A percentile compares a stretch with the other conserved stretches of the same genome.
Conservation (phyloP, 2,329 filamentous ascomycete genomes). For the Podosphaera fusca region DNA sequence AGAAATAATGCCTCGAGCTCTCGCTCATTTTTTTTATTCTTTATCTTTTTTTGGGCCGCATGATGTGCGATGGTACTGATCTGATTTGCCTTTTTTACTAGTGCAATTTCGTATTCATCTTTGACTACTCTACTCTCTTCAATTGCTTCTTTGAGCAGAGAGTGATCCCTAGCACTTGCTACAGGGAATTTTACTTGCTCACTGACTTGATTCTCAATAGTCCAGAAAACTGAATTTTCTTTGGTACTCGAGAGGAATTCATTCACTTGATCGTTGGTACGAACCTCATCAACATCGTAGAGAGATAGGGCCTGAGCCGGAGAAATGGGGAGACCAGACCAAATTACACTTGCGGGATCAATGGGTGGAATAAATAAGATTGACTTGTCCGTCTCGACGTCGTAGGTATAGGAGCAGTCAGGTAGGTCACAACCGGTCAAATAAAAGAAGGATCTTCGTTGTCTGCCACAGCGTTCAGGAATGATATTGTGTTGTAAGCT, state of each 20-base stretch:
- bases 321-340: conserved; percentile 70
- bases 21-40: conserved; percentile 47
- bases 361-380: conserved; percentile 82
- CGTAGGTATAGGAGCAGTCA: conserved; percentile 62
- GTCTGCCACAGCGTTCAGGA: conserved; percentile 24
- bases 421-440: conserved; percentile 63
- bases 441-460: conserved; percentile 88
- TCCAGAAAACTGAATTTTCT: conserved; percentile 35
- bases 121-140: conserved; percentile 48
- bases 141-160: conserved; percentile 34
- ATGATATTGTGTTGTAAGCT: neutral
- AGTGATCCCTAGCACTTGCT: conserved; percentile 40
- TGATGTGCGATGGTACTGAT: conserved; percentile 46
- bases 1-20: conserved; percentile 69
- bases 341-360: conserved; percentile 75
- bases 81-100: conserved; percentile 49
- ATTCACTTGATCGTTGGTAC: conserved; percentile 51
- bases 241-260: conserved; percentile 26
- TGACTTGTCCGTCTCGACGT: conserved; percentile 47
- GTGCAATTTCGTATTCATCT: conserved; percentile 49
- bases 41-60: conserved; percentile 35
- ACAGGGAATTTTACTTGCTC: conserved; percentile 46
- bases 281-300: conserved; percentile 66
- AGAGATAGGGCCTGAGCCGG: conserved; percentile 47
- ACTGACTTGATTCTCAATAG: conserved; percentile 58